Evolutionary conservation across 805 yeast genomes (phyloP), one percentile per base, ranked within the genome.

Genomic region (Candida maesae): DNA sequence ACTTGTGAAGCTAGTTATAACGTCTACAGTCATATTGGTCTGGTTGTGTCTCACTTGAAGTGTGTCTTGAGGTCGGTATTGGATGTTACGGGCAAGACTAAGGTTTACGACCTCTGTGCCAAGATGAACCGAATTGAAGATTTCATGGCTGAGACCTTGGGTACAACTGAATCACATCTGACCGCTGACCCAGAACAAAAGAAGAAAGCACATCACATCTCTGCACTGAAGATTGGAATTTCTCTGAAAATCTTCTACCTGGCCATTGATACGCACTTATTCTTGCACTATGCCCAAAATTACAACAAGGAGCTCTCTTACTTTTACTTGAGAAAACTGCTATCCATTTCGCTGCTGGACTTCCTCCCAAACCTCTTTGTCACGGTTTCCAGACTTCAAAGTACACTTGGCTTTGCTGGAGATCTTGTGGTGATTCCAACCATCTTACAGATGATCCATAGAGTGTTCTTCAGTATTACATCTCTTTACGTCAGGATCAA

Each of bases 401-500:
- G 35, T 11, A 14, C 20, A 2, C 18, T 33, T 7, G 46, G 41
- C n/a, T 14, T 7, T 5, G n/a, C 26, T 8, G 27, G 33, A 3
- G 32, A 35, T 16, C n/a, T 42, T 13, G 21, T 42, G 6, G 16
- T 38, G n/a, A 35, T 38, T 14, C 46, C 46, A 25, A 11, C 4
- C 14, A 4, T 32, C 5, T 28, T 37, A 1, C 41, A 39, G 26
- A 33, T 40, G 11, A 35, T 28, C 4, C 41, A 40, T 29, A 36
- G 47, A 32, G 9, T 19, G 12, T 27, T 40, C 23, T 18, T 39
- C 11, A 34, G 13, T 21, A 8, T 34, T 2, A 20, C 27, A 3
- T 44, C 47, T 9, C 25, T 44, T 3, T 40, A 40, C n/a, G 29
- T 40, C 20, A 36, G 44, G 25, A 34, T 44, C 28, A 36, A 24